A percentile compares a stretch with the other conserved stretches of the same genome.
These are phyloP conservation scores for Pythium oligandrum DNA, from an alignment of 352 stramenopile species.

Conservation along the genomic window DNA sequence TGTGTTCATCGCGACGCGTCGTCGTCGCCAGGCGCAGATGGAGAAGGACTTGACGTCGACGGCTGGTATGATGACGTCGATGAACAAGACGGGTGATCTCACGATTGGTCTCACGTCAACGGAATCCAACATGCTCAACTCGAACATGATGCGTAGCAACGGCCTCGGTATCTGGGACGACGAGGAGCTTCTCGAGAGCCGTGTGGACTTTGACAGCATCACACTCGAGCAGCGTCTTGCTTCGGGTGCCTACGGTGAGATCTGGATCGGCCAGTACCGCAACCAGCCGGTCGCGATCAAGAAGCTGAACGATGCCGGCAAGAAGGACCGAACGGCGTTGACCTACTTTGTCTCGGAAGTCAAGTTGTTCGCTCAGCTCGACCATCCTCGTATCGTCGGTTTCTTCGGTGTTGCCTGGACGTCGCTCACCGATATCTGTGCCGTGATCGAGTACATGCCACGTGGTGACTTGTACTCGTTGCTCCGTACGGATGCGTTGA, in stretches of 20 bases:
- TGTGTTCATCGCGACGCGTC: slow-evolving; percentile 8
- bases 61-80: slow-evolving; percentile 1
- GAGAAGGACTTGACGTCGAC: background rate
- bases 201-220: slow-evolving; percentile 61
- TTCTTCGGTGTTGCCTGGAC: slow-evolving; percentile 34
- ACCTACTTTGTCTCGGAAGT: slow-evolving; percentile 21
- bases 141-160: slow-evolving; percentile 3
- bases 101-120: background rate
- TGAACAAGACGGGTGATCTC: slow-evolving; percentile 5
- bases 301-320: slow-evolving; percentile 33
- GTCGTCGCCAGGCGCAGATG: background rate
- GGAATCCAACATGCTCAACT: too few relatives aligned
- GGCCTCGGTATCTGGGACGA: slow-evolving; percentile 39
- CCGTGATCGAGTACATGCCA: slow-evolving; percentile 32
- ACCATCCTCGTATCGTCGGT: slow-evolving; percentile 25
- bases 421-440: slow-evolving; percentile 18
- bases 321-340: slow-evolving; percentile 10
- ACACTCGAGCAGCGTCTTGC: slow-evolving; percentile 54
- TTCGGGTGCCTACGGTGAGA: slow-evolving; percentile 58
- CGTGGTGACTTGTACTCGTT: slow-evolving; percentile 27
- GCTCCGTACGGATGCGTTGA: slow-evolving; percentile 15
- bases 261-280: slow-evolving; percentile 68
- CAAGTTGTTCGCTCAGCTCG: slow-evolving; percentile 26
- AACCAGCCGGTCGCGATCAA: slow-evolving; percentile 52
- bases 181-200: slow-evolving; percentile 51